These are phyloP conservation scores for Colletotrichum aenigma DNA, from an alignment of 2,329 filamentous ascomycete genomes.

Conservation along the genomic window DNA sequence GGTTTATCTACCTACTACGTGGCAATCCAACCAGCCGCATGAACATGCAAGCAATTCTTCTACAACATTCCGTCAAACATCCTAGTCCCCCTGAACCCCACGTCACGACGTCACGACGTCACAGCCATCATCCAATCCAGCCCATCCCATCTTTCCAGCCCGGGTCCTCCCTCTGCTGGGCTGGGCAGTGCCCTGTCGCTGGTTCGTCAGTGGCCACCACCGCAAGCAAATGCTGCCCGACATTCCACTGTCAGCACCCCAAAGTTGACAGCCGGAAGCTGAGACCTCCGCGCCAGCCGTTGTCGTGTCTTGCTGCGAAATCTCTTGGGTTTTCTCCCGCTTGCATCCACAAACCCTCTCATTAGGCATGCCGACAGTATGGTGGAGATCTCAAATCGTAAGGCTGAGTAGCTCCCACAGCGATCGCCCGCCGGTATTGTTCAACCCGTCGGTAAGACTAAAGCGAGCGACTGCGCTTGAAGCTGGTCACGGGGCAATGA, in stretches of 20 bases:
- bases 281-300: background rate
- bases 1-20: background rate
- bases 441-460: background rate
- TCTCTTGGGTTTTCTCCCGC: background rate
- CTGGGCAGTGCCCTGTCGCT: background rate
- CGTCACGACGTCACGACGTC: background rate
- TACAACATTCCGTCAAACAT: background rate
- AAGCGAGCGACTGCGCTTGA: background rate
- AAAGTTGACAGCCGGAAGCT: background rate
- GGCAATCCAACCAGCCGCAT: background rate
- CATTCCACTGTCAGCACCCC: background rate
- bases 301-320: background rate
- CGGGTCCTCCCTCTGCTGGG: background rate
- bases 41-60: background rate
- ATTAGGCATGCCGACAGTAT: background rate
- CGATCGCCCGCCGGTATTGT: background rate
- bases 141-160: background rate
- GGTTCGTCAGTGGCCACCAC: background rate
- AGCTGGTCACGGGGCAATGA: background rate
- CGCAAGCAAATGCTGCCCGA: background rate
- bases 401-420: background rate
- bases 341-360: background rate
- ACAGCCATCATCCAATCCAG: background rate
- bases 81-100: background rate
- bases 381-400: background rate